These are phyloP conservation scores for Saccharomyces paradoxus DNA, from an alignment of 805 yeast species.

Conservation along the genomic window DNA sequence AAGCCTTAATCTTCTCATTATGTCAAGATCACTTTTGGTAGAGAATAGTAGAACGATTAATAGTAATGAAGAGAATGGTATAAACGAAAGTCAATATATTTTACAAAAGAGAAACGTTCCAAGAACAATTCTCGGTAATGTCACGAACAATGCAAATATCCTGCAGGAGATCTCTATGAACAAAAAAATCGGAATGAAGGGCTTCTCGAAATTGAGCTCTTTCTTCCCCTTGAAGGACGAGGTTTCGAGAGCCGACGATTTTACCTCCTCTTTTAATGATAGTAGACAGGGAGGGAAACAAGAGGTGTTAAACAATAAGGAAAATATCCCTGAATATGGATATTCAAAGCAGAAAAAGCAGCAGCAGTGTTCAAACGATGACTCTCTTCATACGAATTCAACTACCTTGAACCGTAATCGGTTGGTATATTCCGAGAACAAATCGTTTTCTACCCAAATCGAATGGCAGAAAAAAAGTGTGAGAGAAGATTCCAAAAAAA, in stretches of 20 bases:
- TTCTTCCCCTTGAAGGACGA: background rate
- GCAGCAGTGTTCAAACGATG: background rate
- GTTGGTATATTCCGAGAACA: background rate
- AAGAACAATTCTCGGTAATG: background rate
- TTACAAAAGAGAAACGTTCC: background rate
- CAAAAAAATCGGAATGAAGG: background rate
- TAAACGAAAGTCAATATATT: background rate
- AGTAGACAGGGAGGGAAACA: background rate
- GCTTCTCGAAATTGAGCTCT: background rate
- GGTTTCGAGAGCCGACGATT: background rate
- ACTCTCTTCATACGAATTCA: background rate
- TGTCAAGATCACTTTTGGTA: background rate
- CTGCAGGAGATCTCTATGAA: background rate
- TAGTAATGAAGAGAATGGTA: background rate
- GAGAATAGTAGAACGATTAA: background rate
- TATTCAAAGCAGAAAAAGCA: constrained; percentile 2
- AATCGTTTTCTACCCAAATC: background rate
- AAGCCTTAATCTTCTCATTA: background rate
- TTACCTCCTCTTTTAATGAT: background rate
- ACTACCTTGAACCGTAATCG: background rate
- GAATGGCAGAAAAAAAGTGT: constrained; percentile 1
- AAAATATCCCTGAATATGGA: background rate
- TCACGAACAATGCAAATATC: background rate
- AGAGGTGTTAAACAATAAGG: background rate
- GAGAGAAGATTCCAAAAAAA: constrained; percentile 13